Evolutionary conservation across 1,139 yeast species (phyloP), one percentile per base, ranked within the genome.

Genomic region (Yamadazyma songkhlaensis): DNA sequence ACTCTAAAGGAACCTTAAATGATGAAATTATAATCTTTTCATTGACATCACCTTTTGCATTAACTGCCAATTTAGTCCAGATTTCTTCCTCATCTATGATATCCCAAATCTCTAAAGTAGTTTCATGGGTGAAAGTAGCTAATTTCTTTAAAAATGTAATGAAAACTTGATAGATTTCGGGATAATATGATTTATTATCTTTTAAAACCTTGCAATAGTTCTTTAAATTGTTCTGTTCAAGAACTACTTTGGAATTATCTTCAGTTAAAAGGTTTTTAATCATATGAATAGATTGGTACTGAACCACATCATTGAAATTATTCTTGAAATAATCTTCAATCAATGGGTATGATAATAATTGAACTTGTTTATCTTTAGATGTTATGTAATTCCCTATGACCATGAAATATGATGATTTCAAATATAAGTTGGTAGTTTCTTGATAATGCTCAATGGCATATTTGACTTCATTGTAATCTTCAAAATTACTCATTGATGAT

Each of bases 201-300:
- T 60, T 46, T 6, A 67, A 49, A 4, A 60, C 51, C 38, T 65
- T 64, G 10, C 62, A 48, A 29, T 53, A 52, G n/a, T 40, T 44
- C n/a, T 38, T 34, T 10, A 67, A 37, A 13, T 46, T 43, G 8
- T 12, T 11, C 12, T 47, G 42, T 10, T 36, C 12, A 3, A 44
- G 10, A 4, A 46, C 34, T 5, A 12, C 10, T n/a, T 9, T 3
- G 3, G 58, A 54, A 14, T 56, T 44, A 0, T 31, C 40, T 9
- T 24, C 25, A 25, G 53, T 47, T 43, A 66, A 39, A 23, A 62
- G 38, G 42, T 70, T 67, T 31, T 53, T 61, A 39, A 69, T 49
- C 42, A 65, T 46, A 47, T 69, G 75, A 31, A 64, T 50, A 2
- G 65, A 57, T 47, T 71, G 77, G 32, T 55, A 55, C 42, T 67